Base-by-base conservation (phyloP, 2,329 filamentous ascomycete genomes). In the Rugonectria rugulosa region DNA sequence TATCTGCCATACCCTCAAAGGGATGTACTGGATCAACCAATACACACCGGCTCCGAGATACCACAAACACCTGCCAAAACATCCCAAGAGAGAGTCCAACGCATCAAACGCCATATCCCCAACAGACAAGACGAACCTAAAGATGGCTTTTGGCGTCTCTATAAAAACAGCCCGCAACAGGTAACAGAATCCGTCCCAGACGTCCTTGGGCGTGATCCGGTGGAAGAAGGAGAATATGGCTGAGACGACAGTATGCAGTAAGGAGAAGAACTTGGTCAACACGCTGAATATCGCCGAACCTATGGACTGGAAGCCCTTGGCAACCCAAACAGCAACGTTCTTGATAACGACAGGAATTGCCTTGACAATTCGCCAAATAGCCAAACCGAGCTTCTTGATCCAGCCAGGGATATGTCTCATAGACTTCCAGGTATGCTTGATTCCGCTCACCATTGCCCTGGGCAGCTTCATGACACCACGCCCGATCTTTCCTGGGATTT, bases 181-280 rank as follows among this genome's bases (percentile, higher is more conserved):
- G 9, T 64, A 58, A 32, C 61, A 57, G 24, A 78, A 57, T 17
- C 74, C 75, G 45, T 75, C 63, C 65, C 69, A 70, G 3, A 80
- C 65, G 49, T 80, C 76, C n/a, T 57, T 59, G n/a, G 75, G 56
- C 5, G 74, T 78, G 50, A 77, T 70, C 1, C 40, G 31, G 11
- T 61, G 56, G 56, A 79, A 73, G 53, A 73, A 75, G 3, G 62
- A 64, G 4, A 74, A 12, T 1, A 74, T 59, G 0, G 75, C 75
- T 34, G 62, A 61, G 0, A 73, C 4, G 2, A 65, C 57, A 1
- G 77, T 79, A 42, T 78, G 75, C 1, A 77, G 2, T 1, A 73
- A 57, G 2, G 74, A 74, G 3, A 72, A 50, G 2, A 72, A 14
- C 27, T 65, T 65, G n/a, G 59, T 37, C 5, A 70, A 43, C 5